These are phyloP conservation scores for Eimeria falciformis DNA, from an alignment of 169 alveolate species.

Conservation along the genomic window DNA sequence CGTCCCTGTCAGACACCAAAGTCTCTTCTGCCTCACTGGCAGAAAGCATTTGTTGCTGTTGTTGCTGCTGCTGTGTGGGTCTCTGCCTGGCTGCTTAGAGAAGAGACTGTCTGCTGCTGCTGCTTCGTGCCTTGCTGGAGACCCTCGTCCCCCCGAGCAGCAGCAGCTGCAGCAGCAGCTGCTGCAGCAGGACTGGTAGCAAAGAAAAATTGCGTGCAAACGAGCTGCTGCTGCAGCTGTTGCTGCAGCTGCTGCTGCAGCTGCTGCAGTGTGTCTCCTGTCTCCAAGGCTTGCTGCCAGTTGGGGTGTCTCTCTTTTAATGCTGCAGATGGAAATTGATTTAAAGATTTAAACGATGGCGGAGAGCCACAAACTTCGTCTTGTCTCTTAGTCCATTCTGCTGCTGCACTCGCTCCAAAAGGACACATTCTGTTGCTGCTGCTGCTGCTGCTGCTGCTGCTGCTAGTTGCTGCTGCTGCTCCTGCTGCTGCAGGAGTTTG, in stretches of 20 bases:
- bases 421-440: background rate
- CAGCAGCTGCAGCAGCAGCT: background rate
- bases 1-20: too few relatives aligned
- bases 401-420: background rate
- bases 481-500: background rate
- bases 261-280: background rate
- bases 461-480: background rate
- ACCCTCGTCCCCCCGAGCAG: background rate
- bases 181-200: background rate
- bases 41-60: background rate
- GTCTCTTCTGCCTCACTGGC: too few relatives aligned
- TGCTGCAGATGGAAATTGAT: background rate
- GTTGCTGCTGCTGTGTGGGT: background rate
- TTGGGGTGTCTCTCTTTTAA: background rate
- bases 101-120: background rate
- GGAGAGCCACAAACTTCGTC: too few relatives aligned
- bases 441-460: background rate
- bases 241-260: too few relatives aligned
- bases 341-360: background rate
- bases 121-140: background rate
- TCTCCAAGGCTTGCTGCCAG: background rate
- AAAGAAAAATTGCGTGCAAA: background rate
- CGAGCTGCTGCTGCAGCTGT: constrained; percentile 7
- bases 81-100: background rate
- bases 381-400: background rate